A percentile compares a stretch with the other conserved stretches of the same genome.
These are phyloP conservation scores for Metschnikowia dekortorum DNA, from an alignment of 805 yeast species.

Conservation along the genomic window DNA sequence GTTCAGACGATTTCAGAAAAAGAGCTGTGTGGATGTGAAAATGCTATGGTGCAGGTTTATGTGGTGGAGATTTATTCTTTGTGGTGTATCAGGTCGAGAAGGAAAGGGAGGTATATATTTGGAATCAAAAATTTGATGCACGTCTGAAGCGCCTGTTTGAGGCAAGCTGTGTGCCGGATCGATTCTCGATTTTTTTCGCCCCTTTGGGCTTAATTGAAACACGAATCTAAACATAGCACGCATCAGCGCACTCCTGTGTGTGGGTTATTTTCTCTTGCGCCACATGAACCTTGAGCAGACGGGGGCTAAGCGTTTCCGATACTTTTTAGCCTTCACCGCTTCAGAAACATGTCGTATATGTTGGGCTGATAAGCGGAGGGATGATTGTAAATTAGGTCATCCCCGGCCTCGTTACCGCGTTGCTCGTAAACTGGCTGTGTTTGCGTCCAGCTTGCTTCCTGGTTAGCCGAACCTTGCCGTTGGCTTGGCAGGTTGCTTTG, in stretches of 20 bases:
- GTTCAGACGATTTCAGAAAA: background rate
- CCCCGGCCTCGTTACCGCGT: background rate
- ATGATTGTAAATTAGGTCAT: slow-evolving; percentile 24
- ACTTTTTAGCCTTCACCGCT: background rate
- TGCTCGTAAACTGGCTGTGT: slow-evolving; percentile 1
- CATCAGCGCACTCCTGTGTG: background rate
- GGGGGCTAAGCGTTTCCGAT: background rate
- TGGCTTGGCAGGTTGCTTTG: slow-evolving; percentile 5
- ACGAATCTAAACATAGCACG: slow-evolving; percentile 2
- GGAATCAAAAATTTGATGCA: background rate
- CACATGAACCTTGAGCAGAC: background rate
- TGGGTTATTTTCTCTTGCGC: background rate
- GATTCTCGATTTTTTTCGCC: background rate
- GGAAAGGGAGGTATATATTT: background rate
- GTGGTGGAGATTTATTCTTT: background rate
- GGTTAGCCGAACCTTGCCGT: background rate
- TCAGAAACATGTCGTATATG: slow-evolving; percentile 38
- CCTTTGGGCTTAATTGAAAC: background rate
- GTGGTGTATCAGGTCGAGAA: background rate
- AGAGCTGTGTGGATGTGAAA: no score
- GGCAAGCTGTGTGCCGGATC: background rate
- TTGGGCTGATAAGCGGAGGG: slow-evolving; percentile 47
- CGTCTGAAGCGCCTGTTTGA: background rate
- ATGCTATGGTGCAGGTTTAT: background rate
- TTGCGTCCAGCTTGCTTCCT: background rate